Conservation (phyloP, 257 asterid genomes). For the Fraxinus cuspidata region DNA sequence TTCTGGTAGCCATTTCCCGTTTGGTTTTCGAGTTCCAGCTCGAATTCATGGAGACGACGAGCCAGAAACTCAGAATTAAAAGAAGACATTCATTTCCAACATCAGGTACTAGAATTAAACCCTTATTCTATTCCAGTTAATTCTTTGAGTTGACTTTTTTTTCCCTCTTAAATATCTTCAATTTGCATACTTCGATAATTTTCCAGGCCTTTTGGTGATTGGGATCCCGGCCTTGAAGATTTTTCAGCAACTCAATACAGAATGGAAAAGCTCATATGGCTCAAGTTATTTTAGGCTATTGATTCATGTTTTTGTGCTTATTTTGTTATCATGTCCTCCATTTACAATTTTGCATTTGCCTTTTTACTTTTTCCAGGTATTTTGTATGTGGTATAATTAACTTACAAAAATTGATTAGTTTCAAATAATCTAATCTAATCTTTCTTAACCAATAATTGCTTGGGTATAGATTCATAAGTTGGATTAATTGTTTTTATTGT, state of each 20-base stretch:
- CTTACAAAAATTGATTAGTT: too few species aligned
- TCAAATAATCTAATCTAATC: too few species aligned
- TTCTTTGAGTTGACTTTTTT: neutral
- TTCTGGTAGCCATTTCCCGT: constrained; percentile 35
- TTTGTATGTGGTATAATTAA: too few species aligned
- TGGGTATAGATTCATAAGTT: too few species aligned
- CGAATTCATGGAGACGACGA: constrained; percentile 50
- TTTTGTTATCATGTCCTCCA: neutral
- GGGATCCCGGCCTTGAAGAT: neutral
- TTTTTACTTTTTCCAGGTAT: too few species aligned
- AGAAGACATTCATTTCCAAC: neutral
- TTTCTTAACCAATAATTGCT: too few species aligned
- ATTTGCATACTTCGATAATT: neutral
- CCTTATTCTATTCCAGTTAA: neutral
- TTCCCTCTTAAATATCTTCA: neutral
- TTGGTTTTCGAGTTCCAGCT: constrained; percentile 50
- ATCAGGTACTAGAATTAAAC: constrained; percentile 21
- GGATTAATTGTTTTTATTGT: too few species aligned
- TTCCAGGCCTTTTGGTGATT: constrained; percentile 6
- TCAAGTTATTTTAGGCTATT: neutral
- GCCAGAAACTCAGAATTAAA: constrained; percentile 17
- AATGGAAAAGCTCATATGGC: neutral
- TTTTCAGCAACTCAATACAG: neutral
- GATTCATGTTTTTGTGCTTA: neutral
- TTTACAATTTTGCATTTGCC: too few species aligned